phyloP scores from a whole-genome alignment of 2,329 filamentous ascomycete species.

The Botrytis deweyae region DNA sequence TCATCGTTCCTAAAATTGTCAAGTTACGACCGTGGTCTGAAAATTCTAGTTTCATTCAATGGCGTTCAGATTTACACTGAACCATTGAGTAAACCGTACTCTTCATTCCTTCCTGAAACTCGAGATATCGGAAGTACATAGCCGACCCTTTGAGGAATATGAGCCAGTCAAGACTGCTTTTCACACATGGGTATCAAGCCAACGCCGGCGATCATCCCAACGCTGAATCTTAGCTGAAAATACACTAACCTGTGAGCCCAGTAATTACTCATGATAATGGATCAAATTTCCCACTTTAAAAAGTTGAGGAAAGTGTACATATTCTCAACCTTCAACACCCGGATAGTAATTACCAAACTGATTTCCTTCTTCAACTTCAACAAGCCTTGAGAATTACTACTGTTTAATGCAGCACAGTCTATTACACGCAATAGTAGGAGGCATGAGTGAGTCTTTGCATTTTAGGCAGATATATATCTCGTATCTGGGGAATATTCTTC shows the following conservation, averaged over 20 bases:
- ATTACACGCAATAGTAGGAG: rapidly evolving
- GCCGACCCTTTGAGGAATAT: background rate
- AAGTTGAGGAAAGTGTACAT: background rate
- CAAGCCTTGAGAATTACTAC: background rate
- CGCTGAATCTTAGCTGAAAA: background rate
- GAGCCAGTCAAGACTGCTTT: background rate
- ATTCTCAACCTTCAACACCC: background rate
- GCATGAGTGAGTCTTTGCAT: background rate
- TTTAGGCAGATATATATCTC: background rate
- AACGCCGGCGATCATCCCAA: background rate
- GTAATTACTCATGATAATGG: rapidly evolving
- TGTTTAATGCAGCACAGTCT: background rate
- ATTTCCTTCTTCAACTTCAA: background rate
- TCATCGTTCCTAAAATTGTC: background rate
- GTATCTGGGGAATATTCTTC: background rate
- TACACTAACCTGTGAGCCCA: rapidly evolving
- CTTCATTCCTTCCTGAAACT: too few species aligned
- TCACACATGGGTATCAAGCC: background rate
- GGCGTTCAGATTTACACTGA: background rate
- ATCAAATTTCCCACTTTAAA: background rate
- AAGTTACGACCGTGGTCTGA: background rate
- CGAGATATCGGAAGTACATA: background rate
- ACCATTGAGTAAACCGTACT: background rate
- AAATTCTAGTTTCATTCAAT: background rate
- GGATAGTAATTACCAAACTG: background rate